These are phyloP conservation scores for Cytospora leucostoma DNA, from an alignment of 2,329 filamentous ascomycete species.

Conservation along the genomic window DNA sequence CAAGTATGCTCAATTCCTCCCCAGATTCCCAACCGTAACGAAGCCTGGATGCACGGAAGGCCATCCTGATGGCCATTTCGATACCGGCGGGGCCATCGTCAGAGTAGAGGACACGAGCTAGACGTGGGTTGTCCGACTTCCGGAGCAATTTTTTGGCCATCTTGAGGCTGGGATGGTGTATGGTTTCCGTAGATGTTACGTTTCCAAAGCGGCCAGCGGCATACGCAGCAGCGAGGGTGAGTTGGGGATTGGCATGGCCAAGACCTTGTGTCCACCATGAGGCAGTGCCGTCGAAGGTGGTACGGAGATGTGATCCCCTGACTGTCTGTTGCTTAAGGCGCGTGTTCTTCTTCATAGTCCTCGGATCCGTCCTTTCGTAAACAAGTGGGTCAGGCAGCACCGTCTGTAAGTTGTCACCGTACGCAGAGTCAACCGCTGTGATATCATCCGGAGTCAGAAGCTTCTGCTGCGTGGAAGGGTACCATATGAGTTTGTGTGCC, in stretches of 20 bases:
- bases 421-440: constrained; percentile 76
- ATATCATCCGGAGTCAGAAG: constrained; percentile 63
- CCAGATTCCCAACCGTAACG: constrained; percentile 66
- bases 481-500: constrained; percentile 73
- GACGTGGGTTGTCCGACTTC: constrained; percentile 61
- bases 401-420: constrained; percentile 77
- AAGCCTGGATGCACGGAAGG: constrained; percentile 65
- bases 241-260: constrained; percentile 72
- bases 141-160: constrained; percentile 67
- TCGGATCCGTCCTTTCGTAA: not conserved
- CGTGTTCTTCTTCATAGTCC: constrained; percentile 4
- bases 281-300: constrained; percentile 80
- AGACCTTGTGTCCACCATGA: constrained; percentile 93
- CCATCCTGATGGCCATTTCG: constrained; percentile 87
- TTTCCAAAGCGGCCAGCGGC: constrained; percentile 84
- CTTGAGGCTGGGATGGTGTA: constrained; percentile 75
- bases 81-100: constrained; percentile 83
- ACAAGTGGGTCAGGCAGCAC: not conserved
- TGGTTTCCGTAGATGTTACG: constrained; percentile 80
- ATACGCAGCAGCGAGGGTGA: constrained; percentile 75
- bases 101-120: constrained; percentile 75
- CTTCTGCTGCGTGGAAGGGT: constrained; percentile 82
- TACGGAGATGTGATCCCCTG: constrained; percentile 48
- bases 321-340: constrained; percentile 17
- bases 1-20: constrained; percentile 66